A percentile compares a stretch with the other conserved stretches of the same genome.
These are phyloP conservation scores for Auxenochlorella protothecoides DNA, from an alignment of 139 green algal genomes.

Conservation along the genomic window DNA sequence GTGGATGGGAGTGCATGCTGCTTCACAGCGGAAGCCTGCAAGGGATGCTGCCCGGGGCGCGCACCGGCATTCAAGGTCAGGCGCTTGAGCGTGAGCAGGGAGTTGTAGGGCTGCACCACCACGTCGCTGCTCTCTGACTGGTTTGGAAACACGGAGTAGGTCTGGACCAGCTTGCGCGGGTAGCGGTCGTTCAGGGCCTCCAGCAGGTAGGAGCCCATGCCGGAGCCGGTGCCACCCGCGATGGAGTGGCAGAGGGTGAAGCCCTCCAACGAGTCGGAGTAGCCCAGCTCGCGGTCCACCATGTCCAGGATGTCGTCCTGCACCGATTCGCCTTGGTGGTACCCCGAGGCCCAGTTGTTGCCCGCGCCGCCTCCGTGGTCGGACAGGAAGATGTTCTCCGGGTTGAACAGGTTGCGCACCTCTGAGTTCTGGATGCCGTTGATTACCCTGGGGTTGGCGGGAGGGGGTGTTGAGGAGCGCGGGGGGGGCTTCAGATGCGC, in stretches of 20 bases:
- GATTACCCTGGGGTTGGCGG: slow-evolving; percentile 71
- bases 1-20: no score
- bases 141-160: slow-evolving; percentile 96
- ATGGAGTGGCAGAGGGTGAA: slow-evolving; percentile 97
- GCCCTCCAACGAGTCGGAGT: slow-evolving; percentile 91
- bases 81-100: slow-evolving; percentile 92
- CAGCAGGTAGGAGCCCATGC: slow-evolving; percentile 96
- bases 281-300: slow-evolving; percentile 97
- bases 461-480: not conserved
- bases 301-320: slow-evolving; percentile 97
- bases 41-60: slow-evolving; percentile 6
- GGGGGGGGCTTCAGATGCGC: not conserved
- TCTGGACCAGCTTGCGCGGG: slow-evolving; percentile 94
- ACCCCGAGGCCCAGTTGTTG: slow-evolving; percentile 98
- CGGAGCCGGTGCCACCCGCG: slow-evolving; percentile 88
- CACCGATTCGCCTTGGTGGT: slow-evolving; percentile 76
- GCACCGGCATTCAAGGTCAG: slow-evolving; percentile 86
- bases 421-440: slow-evolving; percentile 92
- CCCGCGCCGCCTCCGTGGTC: slow-evolving; percentile 91
- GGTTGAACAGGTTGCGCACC: slow-evolving; percentile 93
- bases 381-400: slow-evolving; percentile 94
- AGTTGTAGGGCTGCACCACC: slow-evolving; percentile 99
- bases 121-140: slow-evolving; percentile 91
- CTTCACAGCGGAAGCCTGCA: no score
- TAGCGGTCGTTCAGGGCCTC: slow-evolving; percentile 92